These are phyloP conservation scores for Aspergillus jensenii DNA, from an alignment of 2,329 filamentous ascomycete genomes.

Conservation along the genomic window DNA sequence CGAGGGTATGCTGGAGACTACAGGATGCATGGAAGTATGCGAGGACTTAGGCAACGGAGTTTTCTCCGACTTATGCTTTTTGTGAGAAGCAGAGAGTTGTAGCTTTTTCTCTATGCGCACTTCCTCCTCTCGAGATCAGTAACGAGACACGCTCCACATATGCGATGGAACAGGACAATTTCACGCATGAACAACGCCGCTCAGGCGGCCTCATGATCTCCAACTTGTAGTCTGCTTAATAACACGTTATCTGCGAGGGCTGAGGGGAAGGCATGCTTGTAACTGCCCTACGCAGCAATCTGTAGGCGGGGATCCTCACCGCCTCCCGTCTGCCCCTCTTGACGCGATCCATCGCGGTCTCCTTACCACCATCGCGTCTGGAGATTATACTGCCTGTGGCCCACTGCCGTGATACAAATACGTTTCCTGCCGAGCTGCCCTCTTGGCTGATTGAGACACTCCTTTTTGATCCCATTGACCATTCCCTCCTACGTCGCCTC, in stretches of 20 bases:
- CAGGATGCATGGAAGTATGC: not conserved
- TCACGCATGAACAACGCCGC: not conserved
- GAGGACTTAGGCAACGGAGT: not conserved
- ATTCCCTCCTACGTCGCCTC: not conserved
- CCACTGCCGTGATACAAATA: not conserved
- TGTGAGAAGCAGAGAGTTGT: not conserved
- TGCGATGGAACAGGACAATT: not conserved
- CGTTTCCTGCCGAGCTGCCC: not conserved
- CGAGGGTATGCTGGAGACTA: not conserved
- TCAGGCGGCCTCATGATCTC: not conserved
- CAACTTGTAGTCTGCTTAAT: not conserved
- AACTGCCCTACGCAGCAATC: not conserved
- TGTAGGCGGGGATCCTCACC: slow-evolving; percentile 13
- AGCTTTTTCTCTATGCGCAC: not conserved
- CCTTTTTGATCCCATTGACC: not conserved
- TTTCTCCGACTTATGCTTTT: not conserved
- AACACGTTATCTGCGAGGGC: not conserved
- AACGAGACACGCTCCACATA: no score
- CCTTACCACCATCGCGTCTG: not conserved
- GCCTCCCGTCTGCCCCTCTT: slow-evolving; percentile 21
- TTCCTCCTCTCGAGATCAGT: no score
- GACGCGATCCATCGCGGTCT: slow-evolving; percentile 17
- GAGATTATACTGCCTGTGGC: not conserved
- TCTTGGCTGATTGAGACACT: not conserved
- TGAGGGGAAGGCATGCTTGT: not conserved